These are phyloP conservation scores for Aspergillus nanangensis DNA, from an alignment of 495 filamentous ascomycete species.

Conservation along the genomic window DNA sequence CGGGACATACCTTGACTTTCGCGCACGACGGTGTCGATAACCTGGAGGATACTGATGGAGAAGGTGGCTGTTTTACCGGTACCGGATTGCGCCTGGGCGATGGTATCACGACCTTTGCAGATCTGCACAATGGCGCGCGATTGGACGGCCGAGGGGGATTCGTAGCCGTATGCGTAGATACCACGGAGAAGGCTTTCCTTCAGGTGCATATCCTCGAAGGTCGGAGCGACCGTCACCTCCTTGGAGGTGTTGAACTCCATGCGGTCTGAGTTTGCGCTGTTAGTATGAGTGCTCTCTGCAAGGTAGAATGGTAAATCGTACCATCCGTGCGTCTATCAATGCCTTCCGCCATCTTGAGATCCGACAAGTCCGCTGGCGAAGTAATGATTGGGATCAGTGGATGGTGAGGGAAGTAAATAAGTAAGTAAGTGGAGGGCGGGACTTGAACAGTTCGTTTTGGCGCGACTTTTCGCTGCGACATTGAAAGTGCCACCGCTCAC, in stretches of 20 bases:
- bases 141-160: constrained; percentile 95
- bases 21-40: constrained; percentile 79
- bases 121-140: constrained; percentile 97
- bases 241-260: constrained; percentile 98
- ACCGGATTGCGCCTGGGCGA: constrained; percentile 98
- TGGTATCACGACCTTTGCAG: constrained; percentile 97
- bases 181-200: constrained; percentile 96
- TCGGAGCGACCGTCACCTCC: constrained; percentile 84
- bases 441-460: neutral
- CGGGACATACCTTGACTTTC: constrained; percentile 65
- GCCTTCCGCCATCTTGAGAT: constrained; percentile 82
- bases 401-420: constrained; percentile 3
- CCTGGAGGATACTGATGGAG: constrained; percentile 94
- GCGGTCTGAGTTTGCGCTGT: constrained; percentile 55
- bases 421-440: constrained; percentile 1
- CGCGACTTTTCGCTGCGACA: constrained; percentile 16
- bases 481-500: constrained; percentile 30
- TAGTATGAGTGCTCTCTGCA: constrained; percentile 13
- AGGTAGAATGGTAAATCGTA: constrained; percentile 19
- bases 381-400: constrained; percentile 4
- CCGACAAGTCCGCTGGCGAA: too few relatives aligned
- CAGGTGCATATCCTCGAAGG: constrained; percentile 74
- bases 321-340: constrained; percentile 90
- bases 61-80: constrained; percentile 99
- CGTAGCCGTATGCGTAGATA: constrained; percentile 98